Evolutionary conservation across 2,329 filamentous ascomycete genomes (phyloP), one percentile per base, ranked within the genome.

Genomic region (Cercospora brassicicola): DNA sequence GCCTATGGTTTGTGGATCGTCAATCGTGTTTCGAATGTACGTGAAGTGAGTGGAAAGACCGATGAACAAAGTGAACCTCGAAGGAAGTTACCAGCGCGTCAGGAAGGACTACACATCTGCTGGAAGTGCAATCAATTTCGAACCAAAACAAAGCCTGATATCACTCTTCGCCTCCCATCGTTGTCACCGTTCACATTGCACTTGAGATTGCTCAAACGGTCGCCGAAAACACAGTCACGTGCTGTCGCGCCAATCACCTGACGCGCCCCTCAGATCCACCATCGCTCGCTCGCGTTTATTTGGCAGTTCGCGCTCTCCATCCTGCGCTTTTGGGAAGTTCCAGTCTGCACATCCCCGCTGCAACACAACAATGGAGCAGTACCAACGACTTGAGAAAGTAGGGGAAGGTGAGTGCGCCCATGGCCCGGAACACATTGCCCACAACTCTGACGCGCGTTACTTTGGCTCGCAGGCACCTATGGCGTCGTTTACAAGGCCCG

Each of bases 331-430:
- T 51, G 45, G 45, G 45, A 51, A 13, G 18, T 51, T 51, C 18
- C 45, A n/a, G 45, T 51, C 45, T 51, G 45, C 45, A 51, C 45
- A 51, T 7, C 18, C 45, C 45, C 10, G 45, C 45, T 51, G 45
- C 45, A 51, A 59, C 51, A 61, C 64, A 23, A 51, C 45, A 57
- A 72, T 70, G 68, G 70, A 72, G 65, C 70, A 96, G 83, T 97
- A 97, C 81, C 92, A 96, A 83, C 96, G 96, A 84, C 87, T 97
- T 77, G 93, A 97, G 84, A 97, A 97, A 86, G 93, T 97, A 77
- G 93, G 93, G 81, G 93, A 97, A 88, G 93, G 93, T 95, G 83
- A 76, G 87, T 79, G 33, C 28, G 62, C 9, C 39, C 36, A 15
- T 18, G 11, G 18, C 60, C 10, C 31, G 15, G 5, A 33, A 51